Evolutionary conservation across 306 rosid species (phyloP).

Genomic region (Herpetospermum pedunculosum): DNA sequence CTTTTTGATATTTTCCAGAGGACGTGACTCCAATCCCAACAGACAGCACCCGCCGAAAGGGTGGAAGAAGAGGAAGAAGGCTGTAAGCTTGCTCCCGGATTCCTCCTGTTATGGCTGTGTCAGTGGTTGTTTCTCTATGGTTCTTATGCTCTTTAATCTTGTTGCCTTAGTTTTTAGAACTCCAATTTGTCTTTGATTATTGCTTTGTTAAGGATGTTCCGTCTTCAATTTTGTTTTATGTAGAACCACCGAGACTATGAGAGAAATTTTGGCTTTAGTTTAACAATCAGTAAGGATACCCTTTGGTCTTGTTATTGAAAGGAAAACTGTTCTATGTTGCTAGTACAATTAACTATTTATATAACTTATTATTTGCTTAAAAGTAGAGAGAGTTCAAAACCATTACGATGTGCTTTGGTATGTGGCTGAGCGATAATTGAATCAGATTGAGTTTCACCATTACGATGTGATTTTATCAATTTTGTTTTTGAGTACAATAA

Average conservation of each 20-base stretch:
- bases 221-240: not conserved
- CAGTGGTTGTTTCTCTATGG: not conserved
- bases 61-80: slow-evolving; percentile 49
- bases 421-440: not conserved
- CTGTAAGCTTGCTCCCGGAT: slow-evolving; percentile 10
- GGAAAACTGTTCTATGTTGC: not conserved
- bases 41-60: slow-evolving; percentile 44
- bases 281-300: not conserved
- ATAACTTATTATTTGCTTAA: not conserved
- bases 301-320: not conserved
- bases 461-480: too few species aligned
- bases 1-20: slow-evolving; percentile 17
- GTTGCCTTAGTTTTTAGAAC: slow-evolving; percentile 4
- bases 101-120: slow-evolving; percentile 1
- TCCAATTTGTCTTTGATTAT: not conserved
- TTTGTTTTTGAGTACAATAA: too few species aligned
- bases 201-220: not conserved
- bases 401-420: not conserved
- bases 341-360: not conserved
- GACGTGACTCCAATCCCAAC: slow-evolving; percentile 52
- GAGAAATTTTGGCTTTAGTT: slow-evolving; percentile 8
- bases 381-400: not conserved
- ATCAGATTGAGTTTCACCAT: too few species aligned
- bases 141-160: slow-evolving; percentile 4
- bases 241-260: not conserved